Conservation (phyloP, 176 grass and related monocot species). For the Carex cristatella region DNA sequence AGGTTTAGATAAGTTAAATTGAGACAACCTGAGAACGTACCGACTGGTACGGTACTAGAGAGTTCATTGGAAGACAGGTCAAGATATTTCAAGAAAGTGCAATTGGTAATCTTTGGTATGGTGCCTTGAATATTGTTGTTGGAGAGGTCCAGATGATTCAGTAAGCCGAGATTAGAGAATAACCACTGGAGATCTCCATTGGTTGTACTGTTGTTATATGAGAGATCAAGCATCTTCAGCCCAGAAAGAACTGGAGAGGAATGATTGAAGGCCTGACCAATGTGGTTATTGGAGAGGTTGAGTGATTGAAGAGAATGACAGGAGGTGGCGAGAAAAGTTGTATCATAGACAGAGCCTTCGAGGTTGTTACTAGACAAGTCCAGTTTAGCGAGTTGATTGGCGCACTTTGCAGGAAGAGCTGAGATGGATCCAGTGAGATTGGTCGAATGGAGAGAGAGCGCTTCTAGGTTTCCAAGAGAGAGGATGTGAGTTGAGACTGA, state of each 20-base stretch:
- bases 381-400: conserved; percentile 35
- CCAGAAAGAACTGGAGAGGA: neutral
- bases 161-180: too few relatives aligned
- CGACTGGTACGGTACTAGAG: too few relatives aligned
- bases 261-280: conserved; percentile 21
- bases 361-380: conserved; percentile 69
- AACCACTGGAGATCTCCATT: too few relatives aligned
- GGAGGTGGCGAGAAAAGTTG: conserved; percentile 19
- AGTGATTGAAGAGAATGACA: conserved; percentile 36
- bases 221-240: too few relatives aligned
- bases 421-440: conserved; percentile 58
- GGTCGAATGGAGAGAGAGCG: conserved; percentile 40
- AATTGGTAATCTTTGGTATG: too few relatives aligned
- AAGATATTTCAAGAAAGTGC: too few relatives aligned
- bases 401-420: conserved; percentile 21
- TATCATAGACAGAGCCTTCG: conserved; percentile 57
- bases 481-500: conserved; percentile 42
- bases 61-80: too few relatives aligned
- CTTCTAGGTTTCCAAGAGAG: conserved; percentile 46
- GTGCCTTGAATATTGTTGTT: too few relatives aligned
- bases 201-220: too few relatives aligned
- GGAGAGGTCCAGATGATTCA: too few relatives aligned
- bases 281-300: conserved; percentile 52
- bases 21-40: too few relatives aligned
- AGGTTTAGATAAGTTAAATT: too few relatives aligned